Conservation (phyloP, 2,329 filamentous ascomycete genomes). For the Sporothrix mexicana region DNA sequence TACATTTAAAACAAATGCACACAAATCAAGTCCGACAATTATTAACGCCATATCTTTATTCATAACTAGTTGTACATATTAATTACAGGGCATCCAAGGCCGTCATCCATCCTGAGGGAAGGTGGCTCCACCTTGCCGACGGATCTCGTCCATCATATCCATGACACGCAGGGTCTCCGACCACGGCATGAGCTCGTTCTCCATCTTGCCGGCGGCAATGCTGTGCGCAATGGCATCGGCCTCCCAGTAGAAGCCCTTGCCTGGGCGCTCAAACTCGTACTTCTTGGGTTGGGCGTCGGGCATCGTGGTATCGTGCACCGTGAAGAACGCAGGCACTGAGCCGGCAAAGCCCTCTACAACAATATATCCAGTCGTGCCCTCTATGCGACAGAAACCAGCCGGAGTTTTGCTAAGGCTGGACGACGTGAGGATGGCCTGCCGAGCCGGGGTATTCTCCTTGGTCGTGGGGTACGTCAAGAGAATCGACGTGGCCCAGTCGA, state of each 20-base stretch:
- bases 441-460: slow-evolving; percentile 45
- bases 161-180: slow-evolving; percentile 53
- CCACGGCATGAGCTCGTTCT: slow-evolving; percentile 54
- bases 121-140: slow-evolving; percentile 44
- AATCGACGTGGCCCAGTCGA: slow-evolving; percentile 47
- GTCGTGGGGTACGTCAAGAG: slow-evolving; percentile 38
- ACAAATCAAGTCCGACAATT: no score
- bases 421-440: slow-evolving; percentile 51
- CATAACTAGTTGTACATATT: not conserved
- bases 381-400: slow-evolving; percentile 47
- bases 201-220: slow-evolving; percentile 46
- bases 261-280: slow-evolving; percentile 47
- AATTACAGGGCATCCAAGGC: no score
- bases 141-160: slow-evolving; percentile 55
- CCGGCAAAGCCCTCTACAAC: slow-evolving; percentile 46
- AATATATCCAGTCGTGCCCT: slow-evolving; percentile 49
- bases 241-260: slow-evolving; percentile 53
- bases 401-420: slow-evolving; percentile 43
- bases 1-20: no score
- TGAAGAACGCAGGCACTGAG: slow-evolving; percentile 47
- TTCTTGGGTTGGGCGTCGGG: slow-evolving; percentile 39
- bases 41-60: not conserved
- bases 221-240: slow-evolving; percentile 52
- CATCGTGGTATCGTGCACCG: slow-evolving; percentile 39
- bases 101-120: slow-evolving; percentile 46